Evolutionary conservation across 2,329 filamentous ascomycete genomes (phyloP), one percentile per base, ranked within the genome.

Genomic region (Phialemoniopsis sp.): DNA sequence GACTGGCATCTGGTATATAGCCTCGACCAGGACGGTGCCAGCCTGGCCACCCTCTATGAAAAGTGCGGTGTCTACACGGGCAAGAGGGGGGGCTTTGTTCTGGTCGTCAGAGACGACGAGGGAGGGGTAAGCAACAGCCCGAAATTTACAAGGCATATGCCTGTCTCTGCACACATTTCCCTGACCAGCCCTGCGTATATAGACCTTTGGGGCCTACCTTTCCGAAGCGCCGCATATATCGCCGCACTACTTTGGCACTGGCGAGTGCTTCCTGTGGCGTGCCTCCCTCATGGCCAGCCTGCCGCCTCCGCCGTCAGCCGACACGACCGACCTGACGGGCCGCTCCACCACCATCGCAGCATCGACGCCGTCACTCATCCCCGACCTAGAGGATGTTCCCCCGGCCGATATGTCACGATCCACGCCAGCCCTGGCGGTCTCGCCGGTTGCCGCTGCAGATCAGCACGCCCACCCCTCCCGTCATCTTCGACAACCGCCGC

Each of bases 211-310:
- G 56, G 90, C 90, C 38, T 97, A 97, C 61, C 79, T 97, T 39
- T 94, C 89, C 38, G 91, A 98, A 59, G 74, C 86, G 37, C 90
- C 91, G 10, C 87, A 85, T 51, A 87, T 89, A 0, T 72, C 80
- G 2, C 67, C 88, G 3, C 86, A 90, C 47, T 98, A 95, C 70
- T 98, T 87, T 61, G 93, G 93, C 54, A 96, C 89, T 12, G 93
- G 93, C 53, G 93, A 98, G 63, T 97, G 91, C 64, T 98, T 94
- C 62, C 78, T 94, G 47, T 94, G 88, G 88, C 80, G 86, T 35
- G 85, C 87, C 1, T 80, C 81, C 33, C 64, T 85, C 4, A 68
- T 90, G 28, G 70, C 80, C 2, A 64, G 78, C 0, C 70, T 89
- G 0, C 86, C 86, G 2, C 85, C 82, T 1, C 86, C 84, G 0